A percentile compares a stretch with the other conserved stretches of the same genome.
Evolutionary conservation across 495 filamentous ascomycete species (phyloP).

Genomic region (Penicillium macrosclerotiorum): DNA sequence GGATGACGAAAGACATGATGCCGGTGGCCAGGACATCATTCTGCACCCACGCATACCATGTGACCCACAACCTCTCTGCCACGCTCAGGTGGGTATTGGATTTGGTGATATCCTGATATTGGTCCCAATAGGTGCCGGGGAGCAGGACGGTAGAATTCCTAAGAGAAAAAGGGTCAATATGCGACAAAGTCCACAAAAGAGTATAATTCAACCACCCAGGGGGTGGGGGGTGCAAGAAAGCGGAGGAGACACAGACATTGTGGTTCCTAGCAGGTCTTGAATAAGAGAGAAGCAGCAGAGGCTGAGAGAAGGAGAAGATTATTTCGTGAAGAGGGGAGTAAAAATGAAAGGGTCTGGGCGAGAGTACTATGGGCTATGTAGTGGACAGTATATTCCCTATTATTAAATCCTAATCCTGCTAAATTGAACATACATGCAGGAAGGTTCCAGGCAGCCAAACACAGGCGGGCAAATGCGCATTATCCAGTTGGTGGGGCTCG

Average conservation of each 20-base stretch:
- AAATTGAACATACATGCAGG: slow-evolving; percentile 12
- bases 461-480: slow-evolving; percentile 14
- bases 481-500: slow-evolving; percentile 9
- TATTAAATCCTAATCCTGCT: slow-evolving; percentile 5
- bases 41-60: slow-evolving; percentile 97
- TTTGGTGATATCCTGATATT: slow-evolving; percentile 82
- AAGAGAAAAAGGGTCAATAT: slow-evolving; percentile 9
- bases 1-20: slow-evolving; percentile 95
- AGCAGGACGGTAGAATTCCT: slow-evolving; percentile 59
- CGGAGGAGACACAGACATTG: slow-evolving; percentile 17
- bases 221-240: slow-evolving; percentile 5
- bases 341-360: slow-evolving; percentile 12
- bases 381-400: slow-evolving; percentile 10
- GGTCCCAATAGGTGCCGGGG: slow-evolving; percentile 68
- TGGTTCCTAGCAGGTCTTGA: slow-evolving; percentile 16
- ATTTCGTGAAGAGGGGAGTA: slow-evolving; percentile 14
- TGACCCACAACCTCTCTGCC: slow-evolving; percentile 82
- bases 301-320: slow-evolving; percentile 14
- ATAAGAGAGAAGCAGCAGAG: slow-evolving; percentile 18
- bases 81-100: slow-evolving; percentile 86
- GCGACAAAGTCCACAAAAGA: slow-evolving; percentile 14
- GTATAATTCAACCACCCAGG: slow-evolving; percentile 11
- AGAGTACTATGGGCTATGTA: slow-evolving; percentile 11
- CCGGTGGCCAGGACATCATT: slow-evolving; percentile 95
- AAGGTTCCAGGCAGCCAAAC: slow-evolving; percentile 13